These are phyloP conservation scores for Boletellus emodensis DNA, from an alignment of 768 basidiomycete genomes.

Conservation along the genomic window DNA sequence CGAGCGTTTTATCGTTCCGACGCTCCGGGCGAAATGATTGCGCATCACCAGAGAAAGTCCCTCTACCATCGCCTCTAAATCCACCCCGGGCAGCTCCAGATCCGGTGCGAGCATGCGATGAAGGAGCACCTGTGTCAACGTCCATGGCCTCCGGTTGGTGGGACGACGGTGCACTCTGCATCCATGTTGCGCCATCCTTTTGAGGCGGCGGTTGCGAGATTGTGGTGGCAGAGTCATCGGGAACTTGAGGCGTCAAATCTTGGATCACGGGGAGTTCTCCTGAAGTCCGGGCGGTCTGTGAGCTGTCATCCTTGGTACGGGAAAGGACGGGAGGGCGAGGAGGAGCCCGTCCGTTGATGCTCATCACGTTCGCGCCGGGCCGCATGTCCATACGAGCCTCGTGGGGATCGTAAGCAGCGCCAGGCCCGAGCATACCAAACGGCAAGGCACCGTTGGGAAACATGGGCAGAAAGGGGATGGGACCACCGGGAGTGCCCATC, in stretches of 20 bases:
- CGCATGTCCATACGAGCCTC: slow-evolving; percentile 81
- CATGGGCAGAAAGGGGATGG: slow-evolving; percentile 68
- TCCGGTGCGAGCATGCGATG: slow-evolving; percentile 18
- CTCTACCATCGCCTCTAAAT: slow-evolving; percentile 45
- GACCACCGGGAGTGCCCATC: slow-evolving; percentile 40
- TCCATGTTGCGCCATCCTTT: slow-evolving; percentile 24
- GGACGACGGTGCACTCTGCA: slow-evolving; percentile 13
- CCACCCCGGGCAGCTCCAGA: slow-evolving; percentile 43
- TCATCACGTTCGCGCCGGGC: slow-evolving; percentile 36
- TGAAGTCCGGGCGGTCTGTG: slow-evolving; percentile 40
- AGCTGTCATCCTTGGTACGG: slow-evolving; percentile 51
- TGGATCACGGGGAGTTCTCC: slow-evolving; percentile 83
- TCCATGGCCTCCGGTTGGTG: slow-evolving; percentile 23
- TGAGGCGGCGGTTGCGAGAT: slow-evolving; percentile 10
- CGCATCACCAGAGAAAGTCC: slow-evolving; percentile 61
- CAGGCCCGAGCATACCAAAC: slow-evolving; percentile 46
- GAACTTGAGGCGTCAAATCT: slow-evolving; percentile 63
- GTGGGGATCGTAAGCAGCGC: slow-evolving; percentile 68
- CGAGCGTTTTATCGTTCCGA: slow-evolving; percentile 74
- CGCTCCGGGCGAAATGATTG: slow-evolving; percentile 65
- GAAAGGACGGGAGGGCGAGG: slow-evolving; percentile 57
- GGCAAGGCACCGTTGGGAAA: slow-evolving; percentile 54
- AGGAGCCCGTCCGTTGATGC: slow-evolving; percentile 33
- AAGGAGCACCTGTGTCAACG: slow-evolving; percentile 31
- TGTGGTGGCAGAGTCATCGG: slow-evolving; percentile 31